Evolutionary conservation across 2,329 filamentous ascomycete genomes (phyloP), one percentile per base, ranked within the genome.

Genomic region (Fonsecaea nubica): DNA sequence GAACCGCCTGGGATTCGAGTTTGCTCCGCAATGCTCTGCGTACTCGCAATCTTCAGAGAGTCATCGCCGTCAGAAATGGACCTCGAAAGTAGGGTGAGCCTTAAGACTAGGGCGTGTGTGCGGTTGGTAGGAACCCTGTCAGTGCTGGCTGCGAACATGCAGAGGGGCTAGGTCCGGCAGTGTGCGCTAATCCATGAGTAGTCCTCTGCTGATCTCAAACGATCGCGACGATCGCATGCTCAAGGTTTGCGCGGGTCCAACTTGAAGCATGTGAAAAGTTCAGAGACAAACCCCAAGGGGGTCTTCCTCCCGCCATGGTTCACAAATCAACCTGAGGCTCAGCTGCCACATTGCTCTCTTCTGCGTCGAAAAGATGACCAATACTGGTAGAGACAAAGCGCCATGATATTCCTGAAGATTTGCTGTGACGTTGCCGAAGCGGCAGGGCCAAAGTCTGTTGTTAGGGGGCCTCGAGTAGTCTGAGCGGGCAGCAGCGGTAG

Each of bases 261-360:
- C 32, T 52, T 40, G 53, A 56, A 65, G 63, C 64, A 66, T 66
- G 64, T 66, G 64, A 66, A 66, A 66, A 42, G 63, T 66, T 53
- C 58, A 38, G 30, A 64, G 40, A 8, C 40, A 50, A 30, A 60
- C 36, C 56, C 48, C 7, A 10, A 9, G 45, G 18, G 3, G 45
- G 21, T 50, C 45, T 50, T 50, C 18, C 18, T 50, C 8, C 8
- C 45, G 12, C 18, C 45, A 50, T 10, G 4, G 45, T n/a, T 12
- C 25, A 50, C 45, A 50, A 7, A 50, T 21, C 45, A 25, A 9
- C 7, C 3, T 25, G 18, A 10, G 45, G 18, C 21, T 50, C 21
- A 25, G 3, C 25, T 25, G 25, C 25, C 25, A 25, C 25, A 10
- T 18, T 50, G 18, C 45, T 25, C 18, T 50, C 45, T 5, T 25